phyloP scores from a whole-genome alignment of 2,329 filamentous ascomycete species.

The Aspergillus costaricaensis region DNA sequence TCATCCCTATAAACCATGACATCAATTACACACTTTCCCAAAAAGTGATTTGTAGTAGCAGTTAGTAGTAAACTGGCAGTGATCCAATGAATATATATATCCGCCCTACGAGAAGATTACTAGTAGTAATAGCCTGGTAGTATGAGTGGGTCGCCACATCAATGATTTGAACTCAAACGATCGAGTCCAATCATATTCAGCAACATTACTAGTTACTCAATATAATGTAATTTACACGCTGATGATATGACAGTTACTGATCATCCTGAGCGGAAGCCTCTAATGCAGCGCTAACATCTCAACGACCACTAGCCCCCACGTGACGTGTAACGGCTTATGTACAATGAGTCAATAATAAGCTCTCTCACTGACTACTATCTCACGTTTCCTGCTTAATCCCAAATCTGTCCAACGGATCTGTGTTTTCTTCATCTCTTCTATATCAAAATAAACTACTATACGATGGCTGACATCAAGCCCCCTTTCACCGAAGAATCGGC shows the following conservation, averaged over 20 bases:
- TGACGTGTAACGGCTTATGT: neutral
- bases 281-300: neutral
- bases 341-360: neutral
- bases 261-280: neutral
- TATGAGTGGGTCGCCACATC: too few species aligned
- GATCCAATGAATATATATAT: too few species aligned
- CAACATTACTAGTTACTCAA: too few species aligned
- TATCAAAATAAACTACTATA: neutral
- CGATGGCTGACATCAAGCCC: conserved; percentile 53
- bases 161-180: too few species aligned
- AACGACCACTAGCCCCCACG: neutral
- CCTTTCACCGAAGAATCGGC: conserved; percentile 77
- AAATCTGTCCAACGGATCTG: neutral
- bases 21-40: too few species aligned
- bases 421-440: neutral
- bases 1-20: too few species aligned
- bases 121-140: too few species aligned
- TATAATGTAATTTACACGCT: too few species aligned
- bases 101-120: too few species aligned
- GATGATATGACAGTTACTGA: neutral
- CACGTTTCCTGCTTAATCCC: neutral
- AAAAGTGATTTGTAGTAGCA: too few species aligned
- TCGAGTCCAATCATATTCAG: too few species aligned
- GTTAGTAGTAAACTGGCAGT: too few species aligned
- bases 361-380: neutral